Evolutionary conservation across 805 yeast genomes (phyloP).

Genomic region (Priceomyces carsonii): DNA sequence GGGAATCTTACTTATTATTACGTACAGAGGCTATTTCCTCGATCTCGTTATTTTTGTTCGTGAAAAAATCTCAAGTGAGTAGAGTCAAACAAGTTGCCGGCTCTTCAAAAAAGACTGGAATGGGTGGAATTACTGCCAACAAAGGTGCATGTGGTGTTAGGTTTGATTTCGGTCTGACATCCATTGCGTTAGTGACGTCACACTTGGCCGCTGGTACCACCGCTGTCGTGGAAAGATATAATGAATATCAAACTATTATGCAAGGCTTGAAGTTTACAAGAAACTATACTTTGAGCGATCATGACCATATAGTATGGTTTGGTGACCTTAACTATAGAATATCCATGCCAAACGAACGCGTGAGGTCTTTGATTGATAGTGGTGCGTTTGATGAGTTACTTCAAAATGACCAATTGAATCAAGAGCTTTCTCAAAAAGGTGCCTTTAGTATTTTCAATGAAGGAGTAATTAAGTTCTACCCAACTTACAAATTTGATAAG

Average conservation of each 20-base stretch:
- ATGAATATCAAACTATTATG: slow-evolving; percentile 75
- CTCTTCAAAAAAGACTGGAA: slow-evolving; percentile 91
- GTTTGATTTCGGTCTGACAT: slow-evolving; percentile 76
- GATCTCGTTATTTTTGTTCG: slow-evolving; percentile 63
- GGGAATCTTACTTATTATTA: slow-evolving; percentile 54
- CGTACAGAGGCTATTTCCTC: slow-evolving; percentile 79
- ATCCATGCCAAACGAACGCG: slow-evolving; percentile 67
- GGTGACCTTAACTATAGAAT: slow-evolving; percentile 95
- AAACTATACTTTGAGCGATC: slow-evolving; percentile 69
- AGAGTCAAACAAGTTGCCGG: slow-evolving; percentile 84
- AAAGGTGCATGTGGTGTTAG: slow-evolving; percentile 96
- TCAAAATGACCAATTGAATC: slow-evolving; percentile 74
- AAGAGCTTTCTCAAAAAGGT: slow-evolving; percentile 67
- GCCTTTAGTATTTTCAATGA: slow-evolving; percentile 83
- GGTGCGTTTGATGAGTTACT: slow-evolving; percentile 54
- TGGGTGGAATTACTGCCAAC: slow-evolving; percentile 96
- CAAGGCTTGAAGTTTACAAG: slow-evolving; percentile 79
- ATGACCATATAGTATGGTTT: slow-evolving; percentile 82
- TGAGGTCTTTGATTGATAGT: slow-evolving; percentile 50
- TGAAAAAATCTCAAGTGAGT: slow-evolving; percentile 33
- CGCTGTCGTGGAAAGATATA: slow-evolving; percentile 81
- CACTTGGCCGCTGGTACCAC: slow-evolving; percentile 92
- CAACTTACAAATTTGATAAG: slow-evolving; percentile 93
- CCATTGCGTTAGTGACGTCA: slow-evolving; percentile 82
- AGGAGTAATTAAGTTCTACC: slow-evolving; percentile 75